Base-by-base conservation (phyloP, 1,284 basidiomycete genomes). In the Amylostereum chailletii region DNA sequence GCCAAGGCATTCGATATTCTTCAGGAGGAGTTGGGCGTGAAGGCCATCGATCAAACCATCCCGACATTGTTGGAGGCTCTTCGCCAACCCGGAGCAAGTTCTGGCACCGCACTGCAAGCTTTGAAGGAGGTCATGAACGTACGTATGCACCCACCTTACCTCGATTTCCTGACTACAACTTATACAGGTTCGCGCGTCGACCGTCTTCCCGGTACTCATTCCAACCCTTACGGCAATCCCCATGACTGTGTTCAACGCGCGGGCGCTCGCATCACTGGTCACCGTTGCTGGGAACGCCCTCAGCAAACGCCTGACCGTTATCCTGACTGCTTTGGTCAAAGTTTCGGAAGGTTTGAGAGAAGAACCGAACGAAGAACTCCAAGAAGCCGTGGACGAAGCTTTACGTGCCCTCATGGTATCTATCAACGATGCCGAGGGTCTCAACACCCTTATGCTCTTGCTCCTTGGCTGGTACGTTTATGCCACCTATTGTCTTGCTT, bases 201-300 rank as follows among this genome's bases (percentile, higher is more conserved):
- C 90, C 9, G 94, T 99, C 46, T 98, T 99, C 89, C 96, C 96
- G 0, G 90, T 96, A n/a, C 73, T 99, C 48, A 91, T 99, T 46
- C 96, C 95, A 0, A 94, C 94, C 4, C 76, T 99, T 54, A 94
- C 90, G 37, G 81, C 86, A 4, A 80, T 81, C 36, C 95, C 95
- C 0, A 94, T 99, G 79, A 86, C 91, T 2, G 83, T 88, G 2
- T 97, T 97, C 83, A 98, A 99, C 62, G 92, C 91, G n/a, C 82
- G 86, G 19, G 95, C 95, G 3, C 71, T 99, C 8, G 86, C 86
- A 2, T 86, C 92, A 0, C 76, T 99, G 39, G 93, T 98, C 11
- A 89, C 89, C 3, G 95, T 98, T 5, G 95, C 96, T 37, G 95
- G 95, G 5, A 77, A 77, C 44, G 91, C 95, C 0, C 72, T 99